Evolutionary conservation across 768 basidiomycete genomes (phyloP).

Genomic region (Leucosporidium creatinivorum): DNA sequence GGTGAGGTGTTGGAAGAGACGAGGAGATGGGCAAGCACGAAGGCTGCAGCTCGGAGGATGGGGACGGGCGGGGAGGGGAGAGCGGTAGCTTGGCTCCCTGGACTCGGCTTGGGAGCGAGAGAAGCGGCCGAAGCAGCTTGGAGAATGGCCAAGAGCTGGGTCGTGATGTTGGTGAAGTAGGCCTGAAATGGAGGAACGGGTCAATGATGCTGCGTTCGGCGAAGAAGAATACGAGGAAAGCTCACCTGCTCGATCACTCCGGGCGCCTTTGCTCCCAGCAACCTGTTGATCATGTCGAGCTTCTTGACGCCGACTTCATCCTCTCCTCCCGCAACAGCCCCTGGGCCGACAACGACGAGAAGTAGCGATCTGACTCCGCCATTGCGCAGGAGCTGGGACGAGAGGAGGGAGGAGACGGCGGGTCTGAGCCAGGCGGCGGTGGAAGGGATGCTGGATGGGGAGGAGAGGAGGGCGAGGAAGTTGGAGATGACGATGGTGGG

Average conservation of each 20-base stretch:
- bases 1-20: neutral
- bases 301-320: slow-evolving; percentile 42
- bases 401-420: slow-evolving; percentile 51
- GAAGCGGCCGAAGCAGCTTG: neutral
- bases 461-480: slow-evolving; percentile 14
- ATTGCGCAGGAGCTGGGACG: slow-evolving; percentile 61
- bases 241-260: slow-evolving; percentile 41
- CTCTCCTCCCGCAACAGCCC: slow-evolving; percentile 43
- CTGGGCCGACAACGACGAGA: slow-evolving; percentile 47
- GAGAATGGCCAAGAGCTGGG: slow-evolving; percentile 18
- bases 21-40: slow-evolving; percentile 7
- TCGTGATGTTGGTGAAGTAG: slow-evolving; percentile 48
- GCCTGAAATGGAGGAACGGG: slow-evolving; percentile 46
- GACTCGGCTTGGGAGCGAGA: neutral
- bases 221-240: neutral
- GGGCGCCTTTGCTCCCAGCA: slow-evolving; percentile 59
- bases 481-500: slow-evolving; percentile 1
- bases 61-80: neutral
- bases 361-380: slow-evolving; percentile 65
- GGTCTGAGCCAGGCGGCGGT: neutral
- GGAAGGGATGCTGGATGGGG: neutral
- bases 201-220: neutral
- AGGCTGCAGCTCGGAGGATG: slow-evolving; percentile 4
- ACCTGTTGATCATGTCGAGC: slow-evolving; percentile 28
- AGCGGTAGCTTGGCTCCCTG: neutral